Evolutionary conservation across 2,329 filamentous ascomycete genomes (phyloP).

Genomic region (Fusarium veterinarium): DNA sequence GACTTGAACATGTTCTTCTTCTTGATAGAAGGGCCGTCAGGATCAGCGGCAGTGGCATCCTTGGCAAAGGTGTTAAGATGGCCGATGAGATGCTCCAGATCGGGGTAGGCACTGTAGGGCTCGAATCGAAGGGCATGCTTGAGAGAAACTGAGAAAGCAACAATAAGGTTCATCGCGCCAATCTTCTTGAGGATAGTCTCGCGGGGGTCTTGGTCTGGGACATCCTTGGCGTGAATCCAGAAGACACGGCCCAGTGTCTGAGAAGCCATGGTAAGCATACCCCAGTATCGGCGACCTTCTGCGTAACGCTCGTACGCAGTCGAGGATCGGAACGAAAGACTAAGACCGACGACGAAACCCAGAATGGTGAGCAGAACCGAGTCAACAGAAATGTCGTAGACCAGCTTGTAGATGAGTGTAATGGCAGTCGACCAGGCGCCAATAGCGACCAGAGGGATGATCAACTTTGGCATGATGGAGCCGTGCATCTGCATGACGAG

Average conservation of each 20-base stretch:
- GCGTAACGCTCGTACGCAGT: conserved; percentile 81
- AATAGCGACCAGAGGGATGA: conserved; percentile 74
- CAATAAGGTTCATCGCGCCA: conserved; percentile 80
- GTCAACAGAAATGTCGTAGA: conserved; percentile 52
- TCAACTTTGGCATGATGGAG: conserved; percentile 78
- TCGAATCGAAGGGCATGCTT: conserved; percentile 89
- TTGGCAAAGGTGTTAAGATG: conserved; percentile 82
- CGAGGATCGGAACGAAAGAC: conserved; percentile 80
- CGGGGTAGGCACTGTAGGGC: conserved; percentile 80
- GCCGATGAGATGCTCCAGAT: conserved; percentile 75
- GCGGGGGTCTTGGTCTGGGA: conserved; percentile 63
- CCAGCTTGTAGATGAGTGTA: conserved; percentile 63
- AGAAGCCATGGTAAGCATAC: conserved; percentile 69
- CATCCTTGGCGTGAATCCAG: conserved; percentile 81
- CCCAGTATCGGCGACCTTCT: conserved; percentile 73
- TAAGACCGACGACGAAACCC: conserved; percentile 84
- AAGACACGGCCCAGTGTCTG: conserved; percentile 80
- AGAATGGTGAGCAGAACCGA: conserved; percentile 74
- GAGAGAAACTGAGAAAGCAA: conserved; percentile 80
- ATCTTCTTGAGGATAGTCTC: conserved; percentile 77
- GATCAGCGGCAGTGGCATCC: conserved; percentile 58
- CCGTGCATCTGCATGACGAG: conserved; percentile 81
- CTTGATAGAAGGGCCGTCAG: conserved; percentile 48
- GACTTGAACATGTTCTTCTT: conserved; percentile 69
- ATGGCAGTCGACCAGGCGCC: conserved; percentile 74